These are phyloP conservation scores for Saccharomyces paradoxus DNA, from an alignment of 805 yeast genomes.

Conservation along the genomic window DNA sequence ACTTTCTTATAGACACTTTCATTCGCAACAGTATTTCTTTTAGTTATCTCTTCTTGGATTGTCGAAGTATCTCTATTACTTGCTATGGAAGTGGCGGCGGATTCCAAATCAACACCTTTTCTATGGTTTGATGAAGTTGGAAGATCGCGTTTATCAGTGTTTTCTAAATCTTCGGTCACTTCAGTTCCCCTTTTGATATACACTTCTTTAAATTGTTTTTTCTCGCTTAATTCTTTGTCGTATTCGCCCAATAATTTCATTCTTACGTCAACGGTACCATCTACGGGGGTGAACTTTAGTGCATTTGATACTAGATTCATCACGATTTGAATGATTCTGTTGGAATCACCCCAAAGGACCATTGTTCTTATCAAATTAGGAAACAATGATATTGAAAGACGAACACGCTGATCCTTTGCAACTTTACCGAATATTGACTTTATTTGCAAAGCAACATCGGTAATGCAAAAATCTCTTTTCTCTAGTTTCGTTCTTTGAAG, in stretches of 20 bases:
- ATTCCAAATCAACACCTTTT: conserved; percentile 10
- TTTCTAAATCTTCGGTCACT: conserved; percentile 2
- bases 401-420: conserved; percentile 70
- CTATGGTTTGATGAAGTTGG: not conserved
- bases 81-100: not conserved
- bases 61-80: conserved; percentile 2
- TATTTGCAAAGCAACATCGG: conserved; percentile 78
- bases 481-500: conserved; percentile 77
- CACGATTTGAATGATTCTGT: conserved; percentile 81
- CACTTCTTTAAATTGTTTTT: conserved; percentile 38
- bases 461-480: conserved; percentile 66
- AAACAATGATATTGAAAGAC: conserved; percentile 49
- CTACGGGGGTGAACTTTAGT: conserved; percentile 83
- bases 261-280: conserved; percentile 66
- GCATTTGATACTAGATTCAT: conserved; percentile 90
- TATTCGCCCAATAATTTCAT: conserved; percentile 64
- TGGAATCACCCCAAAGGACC: conserved; percentile 78
- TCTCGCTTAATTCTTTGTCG: conserved; percentile 44
- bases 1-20: conserved; percentile 2
- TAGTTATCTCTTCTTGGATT: not conserved
- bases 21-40: conserved; percentile 1
- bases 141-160: not conserved
- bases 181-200: conserved; percentile 32
- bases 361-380: conserved; percentile 57
- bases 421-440: conserved; percentile 76